A percentile compares a stretch with the other conserved stretches of the same genome.
Evolutionary conservation across 768 basidiomycete species (phyloP).

Genomic region (Russula compacta): DNA sequence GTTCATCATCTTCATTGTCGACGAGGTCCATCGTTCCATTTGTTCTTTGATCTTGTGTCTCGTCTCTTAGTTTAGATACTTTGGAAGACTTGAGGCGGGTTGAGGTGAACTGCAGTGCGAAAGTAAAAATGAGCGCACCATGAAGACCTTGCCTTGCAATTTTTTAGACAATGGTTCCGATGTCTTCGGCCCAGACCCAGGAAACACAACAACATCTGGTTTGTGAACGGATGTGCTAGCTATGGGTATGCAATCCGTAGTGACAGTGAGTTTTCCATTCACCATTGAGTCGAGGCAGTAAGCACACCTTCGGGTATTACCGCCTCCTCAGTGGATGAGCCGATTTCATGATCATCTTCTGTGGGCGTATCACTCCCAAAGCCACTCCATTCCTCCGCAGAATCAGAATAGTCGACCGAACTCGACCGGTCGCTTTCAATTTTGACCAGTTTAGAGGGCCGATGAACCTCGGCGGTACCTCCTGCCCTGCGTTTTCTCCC

Average conservation of each 20-base stretch:
- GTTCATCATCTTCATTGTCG: conserved; percentile 47
- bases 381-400: conserved; percentile 37
- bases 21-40: conserved; percentile 26
- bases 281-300: neutral
- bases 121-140: conserved; percentile 41
- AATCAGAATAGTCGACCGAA: neutral
- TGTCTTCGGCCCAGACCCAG: conserved; percentile 27
- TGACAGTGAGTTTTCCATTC: neutral
- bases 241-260: conserved; percentile 35
- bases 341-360: conserved; percentile 13
- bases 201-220: conserved; percentile 52
- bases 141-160: conserved; percentile 57
- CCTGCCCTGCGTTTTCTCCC: conserved; percentile 1
- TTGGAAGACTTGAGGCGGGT: conserved; percentile 58
- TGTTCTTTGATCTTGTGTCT: conserved; percentile 12
- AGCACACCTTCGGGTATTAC: conserved; percentile 8
- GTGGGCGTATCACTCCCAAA: conserved; percentile 19
- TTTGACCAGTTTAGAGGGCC: neutral
- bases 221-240: conserved; percentile 26
- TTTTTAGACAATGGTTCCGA: conserved; percentile 26
- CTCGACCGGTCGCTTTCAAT: neutral
- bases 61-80: conserved; percentile 45
- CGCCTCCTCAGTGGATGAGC: neutral
- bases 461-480: neutral
- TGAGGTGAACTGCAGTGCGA: neutral